phyloP scores from a whole-genome alignment of 352 stramenopile species.

The Globisporangium megalacanthum region DNA sequence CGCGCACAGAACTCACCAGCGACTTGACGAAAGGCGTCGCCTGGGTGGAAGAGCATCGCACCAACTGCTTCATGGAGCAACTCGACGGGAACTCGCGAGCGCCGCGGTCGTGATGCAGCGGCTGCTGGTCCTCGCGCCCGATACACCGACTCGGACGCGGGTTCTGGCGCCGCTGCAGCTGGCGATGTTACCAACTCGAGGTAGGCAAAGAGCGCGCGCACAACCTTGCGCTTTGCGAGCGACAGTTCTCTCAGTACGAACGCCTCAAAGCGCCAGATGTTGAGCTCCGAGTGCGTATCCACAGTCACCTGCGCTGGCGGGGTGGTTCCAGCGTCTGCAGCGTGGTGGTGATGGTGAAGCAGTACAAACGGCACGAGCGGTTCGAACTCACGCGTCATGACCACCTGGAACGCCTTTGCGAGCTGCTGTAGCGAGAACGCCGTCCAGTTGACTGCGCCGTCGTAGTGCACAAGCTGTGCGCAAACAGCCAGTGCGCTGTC shows the following conservation, averaged over 20 bases:
- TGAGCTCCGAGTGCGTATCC: conserved; percentile 1
- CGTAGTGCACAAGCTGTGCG: not conserved
- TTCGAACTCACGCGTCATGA: not conserved
- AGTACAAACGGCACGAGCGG: conserved; percentile 2
- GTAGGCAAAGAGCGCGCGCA: not conserved
- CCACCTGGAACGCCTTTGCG: not conserved
- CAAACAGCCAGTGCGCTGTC: too few relatives aligned
- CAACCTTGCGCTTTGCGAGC: conserved; percentile 1
- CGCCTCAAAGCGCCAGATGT: conserved; percentile 12
- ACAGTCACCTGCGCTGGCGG: not conserved
- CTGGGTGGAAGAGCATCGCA: too few relatives aligned
- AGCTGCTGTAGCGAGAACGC: not conserved
- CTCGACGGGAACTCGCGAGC: too few relatives aligned
- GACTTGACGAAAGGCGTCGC: too few relatives aligned
- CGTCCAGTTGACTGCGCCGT: not conserved
- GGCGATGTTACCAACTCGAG: too few relatives aligned
- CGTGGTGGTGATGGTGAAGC: not conserved
- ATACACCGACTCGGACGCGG: too few relatives aligned
- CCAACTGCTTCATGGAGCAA: too few relatives aligned
- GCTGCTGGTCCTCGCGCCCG: too few relatives aligned
- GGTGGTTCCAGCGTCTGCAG: too few relatives aligned
- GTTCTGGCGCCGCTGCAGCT: too few relatives aligned
- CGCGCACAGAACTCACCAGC: too few relatives aligned
- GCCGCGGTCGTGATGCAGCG: too few relatives aligned
- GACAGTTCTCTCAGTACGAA: conserved; percentile 8